Base-by-base conservation (phyloP, 2,329 filamentous ascomycete genomes). In the Thermomyces lanuginosus region DNA sequence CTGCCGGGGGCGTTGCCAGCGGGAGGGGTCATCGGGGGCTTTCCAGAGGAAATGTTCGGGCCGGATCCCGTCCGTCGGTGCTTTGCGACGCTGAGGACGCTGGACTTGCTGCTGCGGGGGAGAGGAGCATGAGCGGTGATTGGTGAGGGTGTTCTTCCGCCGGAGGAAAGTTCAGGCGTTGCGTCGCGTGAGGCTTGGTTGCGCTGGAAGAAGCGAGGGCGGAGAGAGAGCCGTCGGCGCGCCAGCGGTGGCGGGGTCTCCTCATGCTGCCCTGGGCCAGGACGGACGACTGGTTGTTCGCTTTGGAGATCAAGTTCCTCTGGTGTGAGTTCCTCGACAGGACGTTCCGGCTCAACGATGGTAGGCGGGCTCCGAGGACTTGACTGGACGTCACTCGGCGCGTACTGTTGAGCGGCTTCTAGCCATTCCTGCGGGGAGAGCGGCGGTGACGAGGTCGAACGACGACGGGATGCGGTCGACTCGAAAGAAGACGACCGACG, bases 371-470 rank as follows among this genome's bases (percentile, higher is more conserved):
- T n/a, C n/a, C n/a, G n/a, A n/a, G n/a, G n/a, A n/a, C n/a, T n/a
- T n/a, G n/a, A n/a, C n/a, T n/a, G n/a, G n/a, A n/a, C n/a, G n/a
- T n/a, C n/a, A n/a, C n/a, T n/a, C n/a, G 5, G 28, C n/a, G n/a
- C n/a, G n/a, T n/a, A n/a, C n/a, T n/a, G 33, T 30, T 46, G 45
- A 12, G 51, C 53, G 12, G 54, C 54, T 18, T 54, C 53, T 18
- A 57, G 30, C 54, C 54, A 57, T 26, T 57, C 54, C 26, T 54
- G 44, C 4, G 53, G 50, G 3, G 51, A 52, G n/a, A 56, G 34
- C 3, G 46, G 47, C 4, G 45, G 42, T 1, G 49, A 51, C 2
- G 42, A 39, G 11, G 18, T 29, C 2, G 33, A 26, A 6, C 27
- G 20, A 8, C 26, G 17, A 16, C 38, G 34, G 1, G 40, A 36